Conservation (phyloP, 345 rosid species). For the Salix arbutifolia region DNA sequence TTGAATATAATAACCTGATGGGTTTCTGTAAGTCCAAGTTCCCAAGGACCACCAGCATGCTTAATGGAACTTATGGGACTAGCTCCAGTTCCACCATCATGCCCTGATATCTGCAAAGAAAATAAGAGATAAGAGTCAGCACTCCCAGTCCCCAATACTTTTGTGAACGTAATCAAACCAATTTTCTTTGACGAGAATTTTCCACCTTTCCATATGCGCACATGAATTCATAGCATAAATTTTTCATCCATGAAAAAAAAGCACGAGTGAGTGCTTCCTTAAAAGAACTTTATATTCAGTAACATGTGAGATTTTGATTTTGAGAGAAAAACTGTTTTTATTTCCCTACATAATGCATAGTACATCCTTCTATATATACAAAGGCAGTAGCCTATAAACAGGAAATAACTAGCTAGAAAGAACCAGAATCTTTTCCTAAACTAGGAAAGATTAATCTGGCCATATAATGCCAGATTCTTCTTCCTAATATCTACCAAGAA, state of each 20-base stretch:
- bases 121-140: constrained; percentile 6
- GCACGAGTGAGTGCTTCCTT: background rate
- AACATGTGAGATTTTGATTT: background rate
- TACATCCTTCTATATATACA: no score
- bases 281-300: background rate
- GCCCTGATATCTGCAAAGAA: constrained; percentile 80
- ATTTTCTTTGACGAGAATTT: background rate
- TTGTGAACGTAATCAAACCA: background rate
- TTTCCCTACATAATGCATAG: no score
- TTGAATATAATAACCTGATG: constrained; percentile 59
- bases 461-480: no score
- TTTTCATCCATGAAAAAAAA: background rate
- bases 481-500: no score
- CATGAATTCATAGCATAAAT: background rate
- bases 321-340: no score
- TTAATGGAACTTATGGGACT: constrained; percentile 98
- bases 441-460: no score
- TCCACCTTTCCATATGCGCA: background rate
- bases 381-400: no score
- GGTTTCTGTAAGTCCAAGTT: constrained; percentile 88
- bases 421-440: no score
- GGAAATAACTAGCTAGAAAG: no score
- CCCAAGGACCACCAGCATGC: constrained; percentile 99
- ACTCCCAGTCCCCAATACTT: background rate
- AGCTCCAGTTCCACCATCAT: constrained; percentile 99